Evolutionary conservation across 768 basidiomycete genomes (phyloP).

Genomic region (Phallus indusiatus): DNA sequence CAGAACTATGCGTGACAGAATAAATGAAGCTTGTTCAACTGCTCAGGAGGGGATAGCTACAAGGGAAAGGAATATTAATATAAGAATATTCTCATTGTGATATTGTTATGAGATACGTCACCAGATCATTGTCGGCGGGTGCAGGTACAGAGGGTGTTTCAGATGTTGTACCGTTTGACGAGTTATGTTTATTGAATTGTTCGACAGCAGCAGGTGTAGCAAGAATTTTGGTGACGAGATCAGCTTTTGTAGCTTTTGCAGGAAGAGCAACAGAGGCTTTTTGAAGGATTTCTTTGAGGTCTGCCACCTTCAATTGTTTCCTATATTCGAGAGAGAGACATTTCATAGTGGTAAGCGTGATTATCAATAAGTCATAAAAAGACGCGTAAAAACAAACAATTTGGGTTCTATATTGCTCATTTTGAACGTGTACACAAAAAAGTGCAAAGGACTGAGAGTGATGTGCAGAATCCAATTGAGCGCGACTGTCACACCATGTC

Average conservation of each 20-base stretch:
- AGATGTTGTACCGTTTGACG: constrained; percentile 20
- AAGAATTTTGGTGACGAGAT: constrained; percentile 55
- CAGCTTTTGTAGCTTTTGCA: constrained; percentile 53
- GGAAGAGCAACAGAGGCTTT: constrained; percentile 40
- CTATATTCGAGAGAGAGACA: constrained; percentile 15
- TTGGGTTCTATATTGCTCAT: constrained; percentile 28
- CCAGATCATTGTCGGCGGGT: constrained; percentile 21
- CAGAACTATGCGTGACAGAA: neutral
- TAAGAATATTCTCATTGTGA: neutral
- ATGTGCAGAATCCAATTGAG: neutral
- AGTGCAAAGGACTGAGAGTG: neutral
- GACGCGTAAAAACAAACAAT: constrained; percentile 22
- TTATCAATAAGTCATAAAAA: neutral
- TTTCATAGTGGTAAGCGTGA: neutral
- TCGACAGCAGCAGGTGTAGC: constrained; percentile 41
- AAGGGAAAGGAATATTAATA: neutral
- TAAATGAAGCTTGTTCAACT: constrained; percentile 14
- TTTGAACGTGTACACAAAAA: neutral
- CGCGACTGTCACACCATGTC: neutral
- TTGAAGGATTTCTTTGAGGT: constrained; percentile 54
- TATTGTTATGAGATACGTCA: constrained; percentile 10
- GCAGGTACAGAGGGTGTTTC: constrained; percentile 13
- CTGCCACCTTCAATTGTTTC: constrained; percentile 62
- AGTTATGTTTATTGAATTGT: constrained; percentile 31
- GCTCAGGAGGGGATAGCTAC: constrained; percentile 24